Base-by-base conservation (phyloP, 495 filamentous ascomycete species). In the Articulospora tetracladia region DNA sequence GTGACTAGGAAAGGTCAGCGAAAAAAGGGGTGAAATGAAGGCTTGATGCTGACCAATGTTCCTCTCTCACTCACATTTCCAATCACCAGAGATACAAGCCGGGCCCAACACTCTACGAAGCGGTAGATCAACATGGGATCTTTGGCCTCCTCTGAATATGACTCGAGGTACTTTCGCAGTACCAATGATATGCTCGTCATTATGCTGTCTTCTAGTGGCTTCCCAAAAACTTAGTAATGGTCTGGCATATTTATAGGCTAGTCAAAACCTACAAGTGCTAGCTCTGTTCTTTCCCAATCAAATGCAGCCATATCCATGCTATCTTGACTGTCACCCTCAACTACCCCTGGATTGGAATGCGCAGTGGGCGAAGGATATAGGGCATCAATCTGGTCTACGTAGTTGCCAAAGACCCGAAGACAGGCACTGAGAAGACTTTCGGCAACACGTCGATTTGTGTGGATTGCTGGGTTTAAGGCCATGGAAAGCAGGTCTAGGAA, bases 301-400 rank as follows among this genome's bases (percentile, higher is more conserved):
- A 24, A 24, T 20, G 20, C 32, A 39, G 28, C 50, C 3, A 61
- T 17, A 25, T 59, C 55, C 11, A 59, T 36, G 41, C 61, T 64
- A 11, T 47, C 61, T 41, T 64, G 61, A 39, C 61, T 64, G 34
- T 64, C 61, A 20, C 12, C 28, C 27, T 51, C 51, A 13, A 3
- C 17, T 2, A 19, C 32, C 10, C 12, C 2, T 22, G 34, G 8
- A 24, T 22, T 15, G 3, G 22, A 27, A n/a, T 23, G 27, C 20
- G 26, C 22, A 12, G 27, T 3, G 0, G n/a, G 4, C 10, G 36
- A 20, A n/a, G 57, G 57, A 25, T 57, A 48, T 24, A 65, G 23
- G 17, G 8, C 1, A n/a, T 60, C 23, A 23, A 53, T 53, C 17
- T 55, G 30, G 12, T 53, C 27, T 26, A 60, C 57, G 50, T 65